These are phyloP conservation scores for Polymyxa betae DNA, from an alignment of 208 protist genomes.

Conservation along the genomic window DNA sequence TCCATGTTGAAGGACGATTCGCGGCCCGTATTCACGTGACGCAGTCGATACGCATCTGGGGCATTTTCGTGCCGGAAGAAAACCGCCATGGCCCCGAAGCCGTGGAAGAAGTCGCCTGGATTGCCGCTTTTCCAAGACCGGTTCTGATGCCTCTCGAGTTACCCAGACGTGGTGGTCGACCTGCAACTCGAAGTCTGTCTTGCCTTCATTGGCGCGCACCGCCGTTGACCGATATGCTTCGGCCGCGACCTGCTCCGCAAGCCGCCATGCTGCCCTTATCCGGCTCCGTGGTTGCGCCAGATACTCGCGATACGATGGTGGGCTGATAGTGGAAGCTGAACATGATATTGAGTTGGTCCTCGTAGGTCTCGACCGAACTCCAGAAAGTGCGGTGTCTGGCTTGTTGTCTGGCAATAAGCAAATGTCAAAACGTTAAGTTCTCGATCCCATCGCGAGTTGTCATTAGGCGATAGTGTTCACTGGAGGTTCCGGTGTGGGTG, in stretches of 20 bases:
- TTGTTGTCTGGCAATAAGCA: constrained; percentile 32
- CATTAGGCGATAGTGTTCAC: neutral
- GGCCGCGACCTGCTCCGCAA: neutral
- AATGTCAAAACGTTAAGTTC: neutral
- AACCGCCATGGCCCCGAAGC: neutral
- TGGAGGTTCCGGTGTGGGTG: constrained; percentile 14
- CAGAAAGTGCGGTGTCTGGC: constrained; percentile 10
- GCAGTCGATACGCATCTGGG: constrained; percentile 17
- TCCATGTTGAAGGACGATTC: neutral
- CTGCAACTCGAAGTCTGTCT: neutral
- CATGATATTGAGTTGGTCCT: neutral
- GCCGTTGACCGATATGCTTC: neutral
- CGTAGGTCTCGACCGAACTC: constrained; percentile 28
- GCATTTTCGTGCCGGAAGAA: neutral
- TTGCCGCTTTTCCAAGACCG: constrained; percentile 6
- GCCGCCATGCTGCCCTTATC: neutral
- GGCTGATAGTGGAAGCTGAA: neutral
- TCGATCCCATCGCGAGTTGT: neutral
- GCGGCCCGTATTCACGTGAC: neutral
- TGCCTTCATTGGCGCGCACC: neutral
- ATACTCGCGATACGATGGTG: no score
- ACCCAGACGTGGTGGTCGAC: constrained; percentile 9
- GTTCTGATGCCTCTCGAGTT: neutral
- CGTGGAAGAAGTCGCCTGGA: neutral
- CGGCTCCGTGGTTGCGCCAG: neutral